phyloP scores from a whole-genome alignment of 257 asterid genomes.

The Osmanthus fragrans region DNA sequence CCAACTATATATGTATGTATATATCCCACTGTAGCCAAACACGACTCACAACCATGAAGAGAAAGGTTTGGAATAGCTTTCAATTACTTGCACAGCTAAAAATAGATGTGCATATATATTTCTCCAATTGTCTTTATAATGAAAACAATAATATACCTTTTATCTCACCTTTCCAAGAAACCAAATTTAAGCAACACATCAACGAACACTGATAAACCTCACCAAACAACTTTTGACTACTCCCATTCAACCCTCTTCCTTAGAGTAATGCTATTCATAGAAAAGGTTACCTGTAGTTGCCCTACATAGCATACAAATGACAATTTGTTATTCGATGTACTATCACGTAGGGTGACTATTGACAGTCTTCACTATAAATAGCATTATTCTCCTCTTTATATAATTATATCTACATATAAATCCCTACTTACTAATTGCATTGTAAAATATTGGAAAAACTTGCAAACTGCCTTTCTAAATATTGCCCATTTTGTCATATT shows the following conservation, averaged over 20 bases:
- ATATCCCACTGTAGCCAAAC: too few species aligned
- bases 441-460: neutral
- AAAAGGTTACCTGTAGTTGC: too few species aligned
- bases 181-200: slow-evolving; percentile 50
- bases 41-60: too few species aligned
- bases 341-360: too few species aligned
- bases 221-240: slow-evolving; percentile 59
- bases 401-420: neutral
- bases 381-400: slow-evolving; percentile 1
- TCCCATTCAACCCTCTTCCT: slow-evolving; percentile 40
- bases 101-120: slow-evolving; percentile 7
- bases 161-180: slow-evolving; percentile 52
- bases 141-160: slow-evolving; percentile 58
- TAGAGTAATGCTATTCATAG: too few species aligned
- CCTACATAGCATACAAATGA: too few species aligned
- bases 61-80: slow-evolving; percentile 48
- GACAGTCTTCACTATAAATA: too few species aligned
- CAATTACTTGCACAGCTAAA: slow-evolving; percentile 39
- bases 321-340: too few species aligned
- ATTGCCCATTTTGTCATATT: slow-evolving; percentile 1
- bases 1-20: too few species aligned
- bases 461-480: neutral
- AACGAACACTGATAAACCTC: slow-evolving; percentile 66
- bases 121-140: slow-evolving; percentile 42
- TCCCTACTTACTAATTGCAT: neutral